Evolutionary conservation across 345 rosid genomes (phyloP).

Genomic region (Crucihimalaya himalaica): DNA sequence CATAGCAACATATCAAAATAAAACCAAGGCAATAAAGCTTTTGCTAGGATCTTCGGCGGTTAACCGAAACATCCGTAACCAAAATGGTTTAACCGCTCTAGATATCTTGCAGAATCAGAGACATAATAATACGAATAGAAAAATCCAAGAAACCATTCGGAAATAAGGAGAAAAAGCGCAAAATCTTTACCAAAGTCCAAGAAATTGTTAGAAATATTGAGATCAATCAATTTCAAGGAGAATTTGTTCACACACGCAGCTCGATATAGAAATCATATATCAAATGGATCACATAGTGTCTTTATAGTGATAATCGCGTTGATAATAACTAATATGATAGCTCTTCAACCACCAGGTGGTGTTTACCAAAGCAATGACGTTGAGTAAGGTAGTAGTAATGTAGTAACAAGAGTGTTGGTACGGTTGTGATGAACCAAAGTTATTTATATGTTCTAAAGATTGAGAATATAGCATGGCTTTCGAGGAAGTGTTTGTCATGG

Average conservation of each 20-base stretch:
- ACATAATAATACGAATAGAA: background rate
- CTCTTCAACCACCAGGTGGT: slow-evolving; percentile 34
- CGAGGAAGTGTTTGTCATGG: background rate
- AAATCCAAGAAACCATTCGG: background rate
- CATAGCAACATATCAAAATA: slow-evolving; percentile 16
- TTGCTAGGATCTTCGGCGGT: slow-evolving; percentile 1
- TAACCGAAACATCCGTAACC: slow-evolving; percentile 19
- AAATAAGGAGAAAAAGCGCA: background rate
- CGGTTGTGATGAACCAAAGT: background rate
- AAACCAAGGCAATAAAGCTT: slow-evolving; percentile 20
- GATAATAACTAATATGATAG: slow-evolving; percentile 30
- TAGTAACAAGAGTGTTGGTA: slow-evolving; percentile 1
- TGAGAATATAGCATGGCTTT: slow-evolving; percentile 5
- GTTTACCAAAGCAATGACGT: slow-evolving; percentile 23
- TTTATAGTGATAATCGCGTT: slow-evolving; percentile 34
- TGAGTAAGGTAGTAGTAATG: background rate
- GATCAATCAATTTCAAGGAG: background rate
- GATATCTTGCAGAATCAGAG: slow-evolving; percentile 16
- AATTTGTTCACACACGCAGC: background rate
- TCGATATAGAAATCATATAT: background rate
- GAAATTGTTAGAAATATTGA: background rate
- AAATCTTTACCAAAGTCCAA: background rate
- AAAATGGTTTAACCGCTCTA: slow-evolving; percentile 17
- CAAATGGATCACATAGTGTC: slow-evolving; percentile 20
- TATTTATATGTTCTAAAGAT: background rate